These are phyloP conservation scores for Ophiosphaerella korrae DNA, from an alignment of 2,329 filamentous ascomycete genomes.

Conservation along the genomic window DNA sequence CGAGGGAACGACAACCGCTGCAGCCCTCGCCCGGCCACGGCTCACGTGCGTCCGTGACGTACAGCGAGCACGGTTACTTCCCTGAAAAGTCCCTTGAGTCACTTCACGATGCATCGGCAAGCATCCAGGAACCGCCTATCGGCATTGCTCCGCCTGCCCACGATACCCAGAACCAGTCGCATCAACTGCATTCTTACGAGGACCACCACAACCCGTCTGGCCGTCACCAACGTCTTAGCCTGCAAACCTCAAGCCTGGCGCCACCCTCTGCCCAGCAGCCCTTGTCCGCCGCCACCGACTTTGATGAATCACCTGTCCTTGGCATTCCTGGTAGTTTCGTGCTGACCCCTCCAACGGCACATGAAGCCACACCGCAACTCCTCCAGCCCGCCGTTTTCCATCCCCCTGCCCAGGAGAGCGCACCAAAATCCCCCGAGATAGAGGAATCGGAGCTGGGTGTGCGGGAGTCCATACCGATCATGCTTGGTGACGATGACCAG, in stretches of 20 bases:
- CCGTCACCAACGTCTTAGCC: constrained; percentile 28
- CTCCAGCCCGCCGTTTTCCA: constrained; percentile 38
- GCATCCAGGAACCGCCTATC: background rate
- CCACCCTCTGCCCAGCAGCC: constrained; percentile 36
- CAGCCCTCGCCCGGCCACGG: constrained; percentile 30
- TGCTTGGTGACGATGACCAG: constrained; percentile 52
- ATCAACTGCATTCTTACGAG: constrained; percentile 9
- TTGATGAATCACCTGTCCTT: constrained; percentile 68
- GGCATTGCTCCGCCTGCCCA: background rate
- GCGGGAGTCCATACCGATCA: constrained; percentile 61
- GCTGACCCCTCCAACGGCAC: constrained; percentile 34
- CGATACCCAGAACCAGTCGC: constrained; percentile 5
- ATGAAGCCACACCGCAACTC: constrained; percentile 26
- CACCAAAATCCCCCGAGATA: constrained; percentile 18
- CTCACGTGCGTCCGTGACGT: constrained; percentile 23
- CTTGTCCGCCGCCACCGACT: constrained; percentile 48
- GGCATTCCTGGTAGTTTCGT: constrained; percentile 69
- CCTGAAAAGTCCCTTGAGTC: constrained; percentile 17
- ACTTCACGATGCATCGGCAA: constrained; percentile 7
- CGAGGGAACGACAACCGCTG: constrained; percentile 38
- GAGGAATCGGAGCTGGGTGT: constrained; percentile 56
- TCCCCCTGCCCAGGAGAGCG: constrained; percentile 14
- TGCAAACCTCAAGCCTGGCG: constrained; percentile 35
- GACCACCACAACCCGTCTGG: constrained; percentile 8
- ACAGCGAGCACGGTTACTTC: constrained; percentile 34